Conservation (phyloP, 495 filamentous ascomycete genomes). For the Astrocystis sublimbata region DNA sequence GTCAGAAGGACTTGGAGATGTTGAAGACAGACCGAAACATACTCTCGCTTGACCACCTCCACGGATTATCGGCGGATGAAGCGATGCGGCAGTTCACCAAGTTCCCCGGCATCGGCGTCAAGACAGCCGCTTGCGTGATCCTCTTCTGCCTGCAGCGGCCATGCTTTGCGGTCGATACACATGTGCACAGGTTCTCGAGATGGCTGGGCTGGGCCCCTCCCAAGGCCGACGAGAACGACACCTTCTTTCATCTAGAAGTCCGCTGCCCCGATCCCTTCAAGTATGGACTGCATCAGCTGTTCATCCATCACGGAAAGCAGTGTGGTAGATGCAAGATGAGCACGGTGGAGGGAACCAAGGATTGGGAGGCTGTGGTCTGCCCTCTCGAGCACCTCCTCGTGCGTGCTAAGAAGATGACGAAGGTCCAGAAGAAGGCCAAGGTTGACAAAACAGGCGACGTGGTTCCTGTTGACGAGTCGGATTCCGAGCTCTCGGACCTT, state of each 20-base stretch:
- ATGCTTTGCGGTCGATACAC: constrained; percentile 84
- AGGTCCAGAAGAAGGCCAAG: constrained; percentile 21
- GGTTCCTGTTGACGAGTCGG: background rate
- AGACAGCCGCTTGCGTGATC: constrained; percentile 85
- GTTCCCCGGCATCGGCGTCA: constrained; percentile 85
- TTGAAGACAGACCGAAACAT: constrained; percentile 27
- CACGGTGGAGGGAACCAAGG: constrained; percentile 47
- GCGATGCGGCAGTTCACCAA: constrained; percentile 72
- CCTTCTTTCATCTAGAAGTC: constrained; percentile 80
- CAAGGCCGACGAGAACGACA: constrained; percentile 64
- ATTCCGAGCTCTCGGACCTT: constrained; percentile 2
- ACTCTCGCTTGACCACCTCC: constrained; percentile 74
- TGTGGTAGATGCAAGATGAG: constrained; percentile 75
- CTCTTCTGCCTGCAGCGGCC: constrained; percentile 77
- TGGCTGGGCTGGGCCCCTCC: constrained; percentile 82
- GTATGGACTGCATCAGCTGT: constrained; percentile 82
- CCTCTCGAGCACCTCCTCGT: constrained; percentile 52
- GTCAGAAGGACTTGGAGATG: constrained; percentile 38
- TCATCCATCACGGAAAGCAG: constrained; percentile 81
- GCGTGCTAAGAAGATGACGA: constrained; percentile 30
- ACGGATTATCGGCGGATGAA: constrained; percentile 62
- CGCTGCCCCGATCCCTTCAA: constrained; percentile 82
- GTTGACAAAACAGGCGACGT: background rate
- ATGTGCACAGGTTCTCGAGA: constrained; percentile 76
- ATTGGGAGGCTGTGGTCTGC: constrained; percentile 44